Evolutionary conservation across 116 monocot species (phyloP).

Genomic region (Dioscorea cayenensis): DNA sequence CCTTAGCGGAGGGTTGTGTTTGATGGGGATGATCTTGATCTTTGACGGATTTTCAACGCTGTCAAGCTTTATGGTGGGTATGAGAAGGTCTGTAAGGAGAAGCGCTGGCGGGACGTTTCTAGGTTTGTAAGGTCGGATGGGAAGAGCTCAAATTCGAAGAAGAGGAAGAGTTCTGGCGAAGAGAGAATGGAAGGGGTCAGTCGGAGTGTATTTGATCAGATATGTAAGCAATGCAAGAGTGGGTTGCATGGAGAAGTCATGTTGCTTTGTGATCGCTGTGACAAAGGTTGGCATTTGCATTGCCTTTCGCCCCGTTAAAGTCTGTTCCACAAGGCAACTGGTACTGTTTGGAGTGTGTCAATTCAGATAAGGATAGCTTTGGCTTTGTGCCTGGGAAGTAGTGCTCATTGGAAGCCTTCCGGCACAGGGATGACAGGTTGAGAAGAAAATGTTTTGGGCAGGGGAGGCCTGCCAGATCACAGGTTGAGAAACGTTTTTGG

Average conservation of each 20-base stretch:
- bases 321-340: constrained; percentile 61
- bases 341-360: constrained; percentile 75
- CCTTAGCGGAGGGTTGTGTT: constrained; percentile 26
- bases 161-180: constrained; percentile 9
- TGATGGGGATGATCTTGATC: constrained; percentile 48
- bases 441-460: constrained; percentile 63
- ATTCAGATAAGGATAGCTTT: constrained; percentile 65
- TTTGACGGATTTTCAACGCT: constrained; percentile 59
- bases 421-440: constrained; percentile 31
- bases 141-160: constrained; percentile 22
- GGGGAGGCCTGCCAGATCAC: constrained; percentile 16
- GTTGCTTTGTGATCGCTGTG: constrained; percentile 77
- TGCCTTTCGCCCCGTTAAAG: constrained; percentile 66
- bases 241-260: constrained; percentile 80
- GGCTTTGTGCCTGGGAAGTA: constrained; percentile 66
- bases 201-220: constrained; percentile 46
- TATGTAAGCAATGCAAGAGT: constrained; percentile 82
- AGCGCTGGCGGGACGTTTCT: constrained; percentile 65
- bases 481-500: constrained; percentile 76
- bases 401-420: constrained; percentile 43
- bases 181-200: constrained; percentile 11
- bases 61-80: constrained; percentile 71
- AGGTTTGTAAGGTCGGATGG: constrained; percentile 25
- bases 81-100: constrained; percentile 42
- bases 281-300: constrained; percentile 75